A percentile compares a stretch with the other conserved stretches of the same genome.
These are phyloP conservation scores for Ocimum tenuiflorum DNA, from an alignment of 257 asterid species.

Conservation along the genomic window DNA sequence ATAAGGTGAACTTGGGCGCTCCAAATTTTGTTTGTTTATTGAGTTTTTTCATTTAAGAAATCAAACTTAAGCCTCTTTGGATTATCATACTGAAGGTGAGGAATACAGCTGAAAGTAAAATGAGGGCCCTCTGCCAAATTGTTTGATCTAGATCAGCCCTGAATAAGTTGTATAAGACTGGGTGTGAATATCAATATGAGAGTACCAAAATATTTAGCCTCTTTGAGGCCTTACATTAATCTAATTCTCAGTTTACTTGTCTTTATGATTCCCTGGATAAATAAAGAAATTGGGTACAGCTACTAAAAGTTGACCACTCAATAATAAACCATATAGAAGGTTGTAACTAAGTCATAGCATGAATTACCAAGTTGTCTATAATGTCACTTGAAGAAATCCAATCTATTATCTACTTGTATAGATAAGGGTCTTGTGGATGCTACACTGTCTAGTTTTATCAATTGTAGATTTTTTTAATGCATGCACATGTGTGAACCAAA, in stretches of 20 bases:
- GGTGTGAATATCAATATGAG: conserved; percentile 8
- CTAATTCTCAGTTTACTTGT: not conserved
- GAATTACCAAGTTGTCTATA: not conserved
- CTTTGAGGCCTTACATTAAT: not conserved
- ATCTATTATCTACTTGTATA: not conserved
- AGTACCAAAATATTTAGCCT: not conserved
- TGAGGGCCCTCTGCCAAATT: conserved; percentile 3
- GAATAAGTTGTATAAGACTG: not conserved
- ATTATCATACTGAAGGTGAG: not conserved
- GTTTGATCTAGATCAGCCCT: not conserved
- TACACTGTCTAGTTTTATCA: not conserved
- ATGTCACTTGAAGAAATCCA: not conserved
- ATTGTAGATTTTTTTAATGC: not conserved
- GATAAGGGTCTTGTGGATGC: not conserved
- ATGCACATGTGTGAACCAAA: not conserved
- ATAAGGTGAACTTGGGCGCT: conserved; percentile 47
- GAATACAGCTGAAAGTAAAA: not conserved
- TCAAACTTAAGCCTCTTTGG: conserved; percentile 1
- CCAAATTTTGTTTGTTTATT: not conserved
- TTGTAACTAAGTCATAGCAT: not conserved
- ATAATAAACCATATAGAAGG: not conserved
- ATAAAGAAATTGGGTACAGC: too few relatives aligned
- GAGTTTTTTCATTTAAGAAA: conserved; percentile 3
- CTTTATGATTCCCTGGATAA: too few relatives aligned
- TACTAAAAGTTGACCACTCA: not conserved